Evolutionary conservation across 306 rosid species (phyloP).

Genomic region (Cucumis cinereus): DNA sequence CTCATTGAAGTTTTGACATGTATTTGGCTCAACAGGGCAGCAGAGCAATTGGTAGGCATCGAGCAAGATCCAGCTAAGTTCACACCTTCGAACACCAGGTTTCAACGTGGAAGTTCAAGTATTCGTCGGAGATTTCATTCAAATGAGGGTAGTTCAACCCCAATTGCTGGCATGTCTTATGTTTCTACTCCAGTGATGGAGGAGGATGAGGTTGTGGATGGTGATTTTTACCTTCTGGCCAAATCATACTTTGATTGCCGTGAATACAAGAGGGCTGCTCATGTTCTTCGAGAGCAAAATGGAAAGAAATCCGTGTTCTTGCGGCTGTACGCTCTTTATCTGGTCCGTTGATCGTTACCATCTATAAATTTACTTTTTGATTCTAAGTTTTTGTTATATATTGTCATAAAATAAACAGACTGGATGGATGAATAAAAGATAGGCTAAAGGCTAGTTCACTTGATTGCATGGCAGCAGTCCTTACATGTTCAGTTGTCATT

Average conservation of each 20-base stretch:
- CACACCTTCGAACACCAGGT: slow-evolving; percentile 84
- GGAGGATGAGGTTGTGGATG: slow-evolving; percentile 75
- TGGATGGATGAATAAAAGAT: background rate
- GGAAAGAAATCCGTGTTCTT: slow-evolving; percentile 68
- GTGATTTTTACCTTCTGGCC: slow-evolving; percentile 73
- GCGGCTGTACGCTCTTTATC: slow-evolving; percentile 70
- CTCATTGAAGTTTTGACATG: slow-evolving; percentile 7
- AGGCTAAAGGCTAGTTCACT: background rate
- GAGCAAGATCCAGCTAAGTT: slow-evolving; percentile 86
- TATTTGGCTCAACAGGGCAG: slow-evolving; percentile 46
- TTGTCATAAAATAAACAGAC: background rate
- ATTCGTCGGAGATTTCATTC: slow-evolving; percentile 70
- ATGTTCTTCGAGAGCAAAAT: slow-evolving; percentile 66
- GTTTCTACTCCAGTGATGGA: slow-evolving; percentile 88
- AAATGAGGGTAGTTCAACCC: slow-evolving; percentile 42
- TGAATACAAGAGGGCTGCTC: slow-evolving; percentile 83
- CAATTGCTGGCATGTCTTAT: slow-evolving; percentile 62
- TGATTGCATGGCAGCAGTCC: background rate
- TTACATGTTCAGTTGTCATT: background rate
- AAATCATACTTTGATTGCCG: slow-evolving; percentile 83
- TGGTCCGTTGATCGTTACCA: slow-evolving; percentile 32
- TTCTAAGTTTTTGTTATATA: background rate
- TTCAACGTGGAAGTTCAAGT: slow-evolving; percentile 96
- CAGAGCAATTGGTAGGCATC: slow-evolving; percentile 79
- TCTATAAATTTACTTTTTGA: background rate